A percentile compares a stretch with the other conserved stretches of the same genome.
These are phyloP conservation scores for Alternaria tenuissima DNA, from an alignment of 2,329 filamentous ascomycete species.

Conservation along the genomic window DNA sequence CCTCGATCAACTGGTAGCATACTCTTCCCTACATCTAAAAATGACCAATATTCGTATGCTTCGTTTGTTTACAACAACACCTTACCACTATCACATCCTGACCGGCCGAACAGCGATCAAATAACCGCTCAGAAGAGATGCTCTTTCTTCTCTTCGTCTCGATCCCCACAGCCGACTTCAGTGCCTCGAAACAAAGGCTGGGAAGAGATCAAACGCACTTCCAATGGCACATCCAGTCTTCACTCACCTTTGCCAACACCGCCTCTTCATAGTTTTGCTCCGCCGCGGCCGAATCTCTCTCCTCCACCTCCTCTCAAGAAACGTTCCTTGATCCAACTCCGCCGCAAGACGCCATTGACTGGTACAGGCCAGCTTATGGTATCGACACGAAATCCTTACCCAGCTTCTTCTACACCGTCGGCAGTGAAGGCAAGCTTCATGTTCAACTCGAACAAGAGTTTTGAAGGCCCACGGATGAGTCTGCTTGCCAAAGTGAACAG, in stretches of 20 bases:
- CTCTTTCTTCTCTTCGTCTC: neutral
- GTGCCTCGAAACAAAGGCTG: constrained; percentile 31
- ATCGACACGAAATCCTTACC: constrained; percentile 20
- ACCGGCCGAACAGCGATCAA: neutral
- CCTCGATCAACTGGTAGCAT: constrained; percentile 9
- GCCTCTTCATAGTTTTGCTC: constrained; percentile 10
- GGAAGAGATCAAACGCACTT: constrained; percentile 40
- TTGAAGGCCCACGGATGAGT: constrained; percentile 30
- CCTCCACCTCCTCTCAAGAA: constrained; percentile 20
- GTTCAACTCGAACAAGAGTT: constrained; percentile 20
- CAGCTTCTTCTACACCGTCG: constrained; percentile 20
- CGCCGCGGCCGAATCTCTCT: constrained; percentile 13
- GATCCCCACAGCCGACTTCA: constrained; percentile 6
- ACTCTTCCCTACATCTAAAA: constrained; percentile 3
- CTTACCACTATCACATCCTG: neutral
- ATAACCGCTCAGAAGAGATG: neutral
- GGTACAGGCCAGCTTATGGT: constrained; percentile 27
- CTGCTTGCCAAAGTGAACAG: constrained; percentile 18
- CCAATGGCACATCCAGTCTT: constrained; percentile 8
- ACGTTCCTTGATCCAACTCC: constrained; percentile 26
- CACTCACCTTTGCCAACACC: constrained; percentile 6
- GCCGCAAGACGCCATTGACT: constrained; percentile 28
- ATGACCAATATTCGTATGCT: neutral
- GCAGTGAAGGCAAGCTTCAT: constrained; percentile 30
- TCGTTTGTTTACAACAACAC: constrained; percentile 3